Evolutionary conservation across 176 grass and related monocot genomes (phyloP), one percentile per base, ranked within the genome.

Genomic region (Bromus sterilis): DNA sequence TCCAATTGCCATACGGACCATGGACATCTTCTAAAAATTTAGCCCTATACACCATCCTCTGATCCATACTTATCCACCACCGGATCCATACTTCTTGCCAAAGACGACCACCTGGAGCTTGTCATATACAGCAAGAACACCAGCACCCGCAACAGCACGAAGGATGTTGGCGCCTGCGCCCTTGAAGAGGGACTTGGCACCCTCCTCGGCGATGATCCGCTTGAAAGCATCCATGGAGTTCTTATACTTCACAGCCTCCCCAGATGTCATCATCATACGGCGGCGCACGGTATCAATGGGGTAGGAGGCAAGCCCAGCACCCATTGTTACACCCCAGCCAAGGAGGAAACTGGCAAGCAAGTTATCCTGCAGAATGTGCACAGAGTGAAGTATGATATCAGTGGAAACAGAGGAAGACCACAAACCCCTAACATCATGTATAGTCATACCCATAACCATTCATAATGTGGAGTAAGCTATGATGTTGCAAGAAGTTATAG

Each of bases 211-310:
- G 63, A 98, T 71, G 25, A 98, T 98, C 69, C 94, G 92, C 30
- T 24, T 26, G 46, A 98, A 94, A 2, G 92, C 92, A 10, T 98
- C 92, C 41, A 98, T 4, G 2, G 95, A 94, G 86, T 86, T 92
- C 75, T 91, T 98, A 90, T 98, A 98, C 86, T 98, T 94, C 39
- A 98, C 95, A 1, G 90, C 88, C 42, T 94, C 95, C 49, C 95
- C 95, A 14, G 95, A 98, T 5, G 95, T 98, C 95, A 98, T 98
- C 95, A 98, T 98, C 95, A 98, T 98, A 49, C 95, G 82, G 89
- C 95, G 94, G 41, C 95, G 92, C 79, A 98, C 92, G 0, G 95
- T 98, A 55, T 98, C 95, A 31, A 94, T 87, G 21, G 95, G 95
- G 80, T 98, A 98, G 4, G 95, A 98, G 23, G 95, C 95, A 31